These are phyloP conservation scores for Phytophthora europaea DNA, from an alignment of 352 stramenopile species.

Conservation along the genomic window DNA sequence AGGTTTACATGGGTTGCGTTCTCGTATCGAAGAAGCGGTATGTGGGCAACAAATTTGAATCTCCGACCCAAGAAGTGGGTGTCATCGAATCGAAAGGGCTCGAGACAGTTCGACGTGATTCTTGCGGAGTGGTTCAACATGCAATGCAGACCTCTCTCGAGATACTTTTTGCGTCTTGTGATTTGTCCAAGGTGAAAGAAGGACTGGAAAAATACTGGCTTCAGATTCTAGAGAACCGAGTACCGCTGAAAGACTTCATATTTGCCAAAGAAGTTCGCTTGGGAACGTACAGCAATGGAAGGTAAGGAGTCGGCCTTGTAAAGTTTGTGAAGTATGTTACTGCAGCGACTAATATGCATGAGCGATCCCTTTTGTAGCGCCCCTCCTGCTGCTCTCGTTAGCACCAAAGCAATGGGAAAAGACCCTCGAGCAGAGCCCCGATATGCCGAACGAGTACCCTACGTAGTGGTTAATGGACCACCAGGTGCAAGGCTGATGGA, in stretches of 20 bases:
- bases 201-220: conserved; percentile 72
- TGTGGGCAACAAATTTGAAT: conserved; percentile 90
- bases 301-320: conserved; percentile 26
- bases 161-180: conserved; percentile 72
- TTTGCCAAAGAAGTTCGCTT: conserved; percentile 90
- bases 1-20: conserved; percentile 95
- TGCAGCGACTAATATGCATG: conserved; percentile 1
- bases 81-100: conserved; percentile 94
- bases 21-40: conserved; percentile 98
- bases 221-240: conserved; percentile 68
- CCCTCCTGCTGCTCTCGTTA: conserved; percentile 83
- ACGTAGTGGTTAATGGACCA: conserved; percentile 92
- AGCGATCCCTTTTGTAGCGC: conserved; percentile 46
- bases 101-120: conserved; percentile 94
- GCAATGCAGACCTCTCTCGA: conserved; percentile 75
- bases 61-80: conserved; percentile 50
- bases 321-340: neutral
- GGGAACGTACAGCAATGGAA: conserved; percentile 79
- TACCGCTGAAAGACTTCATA: conserved; percentile 83
- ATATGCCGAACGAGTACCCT: conserved; percentile 90
- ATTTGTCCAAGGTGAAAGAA: conserved; percentile 80
- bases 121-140: conserved; percentile 89
- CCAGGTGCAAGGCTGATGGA: conserved; percentile 91
- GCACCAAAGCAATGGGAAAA: conserved; percentile 80
- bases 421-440: conserved; percentile 81